Conservation (phyloP, 2,329 filamentous ascomycete species). For the Trichothecium roseum region DNA sequence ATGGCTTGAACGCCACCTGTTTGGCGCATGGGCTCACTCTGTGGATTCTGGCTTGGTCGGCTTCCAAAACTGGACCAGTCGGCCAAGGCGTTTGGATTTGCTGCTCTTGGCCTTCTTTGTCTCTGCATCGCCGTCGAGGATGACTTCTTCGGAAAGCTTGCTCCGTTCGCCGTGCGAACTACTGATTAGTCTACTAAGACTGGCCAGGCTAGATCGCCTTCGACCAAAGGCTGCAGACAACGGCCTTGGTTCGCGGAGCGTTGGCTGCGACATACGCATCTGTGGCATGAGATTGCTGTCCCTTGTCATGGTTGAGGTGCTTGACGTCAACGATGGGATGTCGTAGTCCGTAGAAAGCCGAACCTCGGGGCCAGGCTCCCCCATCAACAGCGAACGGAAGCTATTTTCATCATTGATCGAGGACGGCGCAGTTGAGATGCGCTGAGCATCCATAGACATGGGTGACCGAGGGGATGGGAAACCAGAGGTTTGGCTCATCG, state of each 20-base stretch:
- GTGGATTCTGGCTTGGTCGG: conserved; percentile 23
- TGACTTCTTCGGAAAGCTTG: conserved; percentile 62
- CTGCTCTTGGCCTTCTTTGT: conserved; percentile 45
- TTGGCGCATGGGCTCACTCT: conserved; percentile 6
- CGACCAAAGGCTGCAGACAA: conserved; percentile 56
- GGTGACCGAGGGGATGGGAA: conserved; percentile 60
- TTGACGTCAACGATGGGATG: conserved; percentile 64
- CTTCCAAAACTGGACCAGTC: conserved; percentile 74
- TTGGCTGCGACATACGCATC: conserved; percentile 36
- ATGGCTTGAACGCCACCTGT: conserved; percentile 9
- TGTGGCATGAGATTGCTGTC: conserved; percentile 41
- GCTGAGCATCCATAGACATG: conserved; percentile 60
- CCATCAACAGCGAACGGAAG: conserved; percentile 61
- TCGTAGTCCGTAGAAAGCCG: conserved; percentile 60
- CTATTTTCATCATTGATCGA: conserved; percentile 62
- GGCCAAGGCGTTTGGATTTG: conserved; percentile 60
- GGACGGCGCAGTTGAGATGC: conserved; percentile 65
- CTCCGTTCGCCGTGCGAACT: conserved; percentile 65
- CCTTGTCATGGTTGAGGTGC: conserved; percentile 65
- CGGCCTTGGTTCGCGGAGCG: conserved; percentile 45
- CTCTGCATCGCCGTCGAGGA: conserved; percentile 42
- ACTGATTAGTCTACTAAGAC: conserved; percentile 66
- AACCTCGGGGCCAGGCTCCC: conserved; percentile 62
- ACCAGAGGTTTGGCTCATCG: conserved; percentile 54
- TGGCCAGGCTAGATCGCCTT: conserved; percentile 66